Conservation (phyloP, 495 filamentous ascomycete genomes). For the Aspergillus conjunctus region DNA sequence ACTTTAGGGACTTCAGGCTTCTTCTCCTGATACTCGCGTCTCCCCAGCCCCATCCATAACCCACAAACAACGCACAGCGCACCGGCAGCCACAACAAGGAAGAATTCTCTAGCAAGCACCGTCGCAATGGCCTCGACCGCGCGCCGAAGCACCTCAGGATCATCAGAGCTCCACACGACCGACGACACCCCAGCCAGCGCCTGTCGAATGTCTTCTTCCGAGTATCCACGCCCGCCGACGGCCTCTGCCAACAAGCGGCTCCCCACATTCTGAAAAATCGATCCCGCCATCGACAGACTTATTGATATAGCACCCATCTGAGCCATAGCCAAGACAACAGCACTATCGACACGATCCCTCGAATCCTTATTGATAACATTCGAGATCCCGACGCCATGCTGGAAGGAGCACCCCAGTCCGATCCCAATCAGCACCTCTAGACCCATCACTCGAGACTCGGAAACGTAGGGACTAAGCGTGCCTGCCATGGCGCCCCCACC, state of each 20-base stretch:
- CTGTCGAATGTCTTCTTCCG: slow-evolving; percentile 7
- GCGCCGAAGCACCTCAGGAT: slow-evolving; percentile 2
- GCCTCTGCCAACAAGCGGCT: slow-evolving; percentile 2
- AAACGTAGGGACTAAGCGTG: slow-evolving; percentile 6
- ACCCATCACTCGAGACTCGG: slow-evolving; percentile 14
- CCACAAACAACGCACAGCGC: slow-evolving; percentile 18
- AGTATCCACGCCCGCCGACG: slow-evolving; percentile 9
- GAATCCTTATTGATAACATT: slow-evolving; percentile 14
- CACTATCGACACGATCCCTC: slow-evolving; percentile 17
- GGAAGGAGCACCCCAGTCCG: slow-evolving; percentile 19
- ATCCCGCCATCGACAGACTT: slow-evolving; percentile 12
- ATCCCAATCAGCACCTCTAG: slow-evolving; percentile 19
- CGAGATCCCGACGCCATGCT: slow-evolving; percentile 21
- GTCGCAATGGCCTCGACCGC: slow-evolving; percentile 13
- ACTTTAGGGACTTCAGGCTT: too few species aligned
- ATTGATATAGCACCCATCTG: slow-evolving; percentile 21
- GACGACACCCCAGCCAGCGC: slow-evolving; percentile 18
- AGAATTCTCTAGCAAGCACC: slow-evolving; percentile 20
- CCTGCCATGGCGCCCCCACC: slow-evolving; percentile 1
- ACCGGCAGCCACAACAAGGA: slow-evolving; percentile 13
- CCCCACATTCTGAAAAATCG: slow-evolving; percentile 24
- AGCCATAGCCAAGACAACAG: slow-evolving; percentile 15
- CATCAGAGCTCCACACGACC: slow-evolving; percentile 11
- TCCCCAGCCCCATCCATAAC: slow-evolving; percentile 12
- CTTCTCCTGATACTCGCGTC: not conserved